Evolutionary conservation across 306 rosid genomes (phyloP).

Genomic region (Cicer judaicum): DNA sequence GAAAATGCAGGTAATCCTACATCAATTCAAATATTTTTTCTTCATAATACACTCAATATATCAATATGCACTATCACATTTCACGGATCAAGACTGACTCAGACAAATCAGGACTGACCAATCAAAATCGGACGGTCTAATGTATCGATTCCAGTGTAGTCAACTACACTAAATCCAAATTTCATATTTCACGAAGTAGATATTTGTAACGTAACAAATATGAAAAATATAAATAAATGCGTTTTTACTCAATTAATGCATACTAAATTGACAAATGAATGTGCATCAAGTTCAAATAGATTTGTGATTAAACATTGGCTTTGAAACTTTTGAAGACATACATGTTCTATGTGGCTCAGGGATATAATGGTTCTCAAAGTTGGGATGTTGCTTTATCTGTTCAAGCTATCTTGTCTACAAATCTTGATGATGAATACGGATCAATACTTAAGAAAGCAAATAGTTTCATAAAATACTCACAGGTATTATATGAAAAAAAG

Average conservation of each 20-base stretch:
- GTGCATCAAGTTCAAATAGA: not conserved
- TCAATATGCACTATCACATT: too few species aligned
- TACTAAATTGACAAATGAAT: not conserved
- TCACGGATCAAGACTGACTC: too few species aligned
- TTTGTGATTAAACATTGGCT: constrained; percentile 6
- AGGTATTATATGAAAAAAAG: constrained; percentile 47
- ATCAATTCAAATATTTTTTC: not conserved
- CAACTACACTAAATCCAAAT: too few species aligned
- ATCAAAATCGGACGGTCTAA: too few species aligned
- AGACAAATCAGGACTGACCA: too few species aligned
- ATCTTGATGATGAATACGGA: constrained; percentile 58
- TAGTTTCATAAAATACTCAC: constrained; percentile 58
- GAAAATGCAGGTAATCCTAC: constrained; percentile 77
- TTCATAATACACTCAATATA: not conserved
- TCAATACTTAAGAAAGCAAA: constrained; percentile 67
- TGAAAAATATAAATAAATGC: too few species aligned
- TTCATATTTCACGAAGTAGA: too few species aligned
- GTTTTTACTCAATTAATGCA: too few species aligned
- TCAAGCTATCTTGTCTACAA: constrained; percentile 71
- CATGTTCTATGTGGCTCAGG: constrained; percentile 44
- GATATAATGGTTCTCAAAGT: constrained; percentile 74
- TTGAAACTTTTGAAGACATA: not conserved
- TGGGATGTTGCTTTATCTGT: constrained; percentile 74
- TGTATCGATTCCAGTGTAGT: too few species aligned
- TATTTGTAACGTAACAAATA: too few species aligned